phyloP scores from a whole-genome alignment of 1,284 basidiomycete genomes.

The Athelia psychrophila region DNA sequence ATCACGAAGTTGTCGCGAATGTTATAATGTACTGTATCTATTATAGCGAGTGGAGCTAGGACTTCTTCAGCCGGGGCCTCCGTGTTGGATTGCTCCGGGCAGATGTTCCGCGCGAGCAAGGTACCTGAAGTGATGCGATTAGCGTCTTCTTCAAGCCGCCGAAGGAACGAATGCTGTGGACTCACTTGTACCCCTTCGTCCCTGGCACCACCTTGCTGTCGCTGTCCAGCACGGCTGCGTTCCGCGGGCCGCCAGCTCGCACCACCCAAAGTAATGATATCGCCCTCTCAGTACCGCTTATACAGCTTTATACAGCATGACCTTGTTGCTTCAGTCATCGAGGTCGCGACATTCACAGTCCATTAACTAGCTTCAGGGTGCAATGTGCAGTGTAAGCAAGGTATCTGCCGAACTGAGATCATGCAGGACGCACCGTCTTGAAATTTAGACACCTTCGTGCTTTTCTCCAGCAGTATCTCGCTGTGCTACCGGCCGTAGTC shows the following conservation, averaged over 20 bases:
- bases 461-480: conserved; percentile 93
- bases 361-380: conserved; percentile 72
- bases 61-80: background rate
- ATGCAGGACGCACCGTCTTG: conserved; percentile 90
- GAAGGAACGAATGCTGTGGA: conserved; percentile 13
- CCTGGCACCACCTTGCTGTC: conserved; percentile 95
- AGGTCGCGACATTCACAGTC: conserved; percentile 96
- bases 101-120: conserved; percentile 97
- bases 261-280: conserved; percentile 92
- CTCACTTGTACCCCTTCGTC: conserved; percentile 97
- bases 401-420: background rate
- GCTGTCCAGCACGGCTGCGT: conserved; percentile 89
- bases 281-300: conserved; percentile 97
- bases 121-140: conserved; percentile 54
- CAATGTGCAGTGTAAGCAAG: background rate
- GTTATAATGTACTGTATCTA: too few species aligned
- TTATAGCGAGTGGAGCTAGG: conserved; percentile 16
- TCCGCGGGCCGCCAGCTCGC: conserved; percentile 95
- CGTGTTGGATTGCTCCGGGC: conserved; percentile 59
- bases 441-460: conserved; percentile 95
- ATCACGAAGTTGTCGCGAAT: too few species aligned
- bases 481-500: conserved; percentile 97
- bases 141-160: background rate
- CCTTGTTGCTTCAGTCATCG: conserved; percentile 97
- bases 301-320: conserved; percentile 95